phyloP scores from a whole-genome alignment of 306 rosid species.

The Glycine soja region DNA sequence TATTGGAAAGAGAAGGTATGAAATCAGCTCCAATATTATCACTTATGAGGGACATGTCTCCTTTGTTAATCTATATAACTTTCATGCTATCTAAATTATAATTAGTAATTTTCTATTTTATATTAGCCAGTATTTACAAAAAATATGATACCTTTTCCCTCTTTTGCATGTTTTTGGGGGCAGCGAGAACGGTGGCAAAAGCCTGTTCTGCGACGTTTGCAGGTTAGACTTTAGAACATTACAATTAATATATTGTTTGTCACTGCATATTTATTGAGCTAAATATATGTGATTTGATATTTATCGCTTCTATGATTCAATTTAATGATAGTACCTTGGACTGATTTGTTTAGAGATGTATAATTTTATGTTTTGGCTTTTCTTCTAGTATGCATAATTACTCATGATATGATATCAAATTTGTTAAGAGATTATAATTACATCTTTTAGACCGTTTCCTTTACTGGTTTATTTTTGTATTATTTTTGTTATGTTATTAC shows the following conservation, averaged over 20 bases:
- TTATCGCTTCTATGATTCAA: neutral
- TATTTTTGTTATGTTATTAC: neutral
- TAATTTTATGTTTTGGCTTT: slow-evolving; percentile 2
- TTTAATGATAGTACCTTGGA: slow-evolving; percentile 21
- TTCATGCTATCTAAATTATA: neutral
- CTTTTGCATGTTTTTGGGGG: slow-evolving; percentile 23
- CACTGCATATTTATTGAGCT: slow-evolving; percentile 4
- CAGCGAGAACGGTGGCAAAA: slow-evolving; percentile 60
- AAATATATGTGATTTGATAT: slow-evolving; percentile 16
- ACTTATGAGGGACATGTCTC: slow-evolving; percentile 31
- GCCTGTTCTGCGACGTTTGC: slow-evolving; percentile 59
- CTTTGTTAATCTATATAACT: slow-evolving; percentile 25
- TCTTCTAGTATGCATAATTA: slow-evolving; percentile 8
- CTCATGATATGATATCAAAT: slow-evolving; percentile 14
- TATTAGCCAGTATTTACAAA: slow-evolving; percentile 1
- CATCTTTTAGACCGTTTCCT: neutral
- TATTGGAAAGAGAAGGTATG: slow-evolving; percentile 97
- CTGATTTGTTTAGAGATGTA: slow-evolving; percentile 8
- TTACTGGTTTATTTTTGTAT: slow-evolving; percentile 30
- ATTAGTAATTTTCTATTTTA: neutral
- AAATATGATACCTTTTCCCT: slow-evolving; percentile 24
- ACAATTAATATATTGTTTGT: neutral
- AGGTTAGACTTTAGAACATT: slow-evolving; percentile 48
- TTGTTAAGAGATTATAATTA: neutral
- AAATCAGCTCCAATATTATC: slow-evolving; percentile 15